Evolutionary conservation across 2,329 filamentous ascomycete genomes (phyloP), one percentile per base, ranked within the genome.

Genomic region (Trichoderma sp.): DNA sequence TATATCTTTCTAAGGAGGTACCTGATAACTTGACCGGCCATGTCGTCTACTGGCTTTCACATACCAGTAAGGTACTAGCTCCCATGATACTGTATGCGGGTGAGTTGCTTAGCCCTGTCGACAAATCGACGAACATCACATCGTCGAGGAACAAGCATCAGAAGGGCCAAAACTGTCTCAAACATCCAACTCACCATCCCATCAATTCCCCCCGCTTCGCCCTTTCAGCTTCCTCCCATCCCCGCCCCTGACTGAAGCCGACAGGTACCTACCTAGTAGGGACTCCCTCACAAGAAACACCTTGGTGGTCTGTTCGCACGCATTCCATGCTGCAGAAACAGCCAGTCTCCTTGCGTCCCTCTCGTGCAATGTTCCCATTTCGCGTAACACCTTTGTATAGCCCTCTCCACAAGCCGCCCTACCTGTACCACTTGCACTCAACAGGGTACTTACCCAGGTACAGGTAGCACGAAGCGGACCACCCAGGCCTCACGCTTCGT

Each of bases 401-500:
- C 34, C 34, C 34, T 39, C 34, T 39, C 34, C 34, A 39, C 34
- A 39, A 10, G 34, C 10, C 34, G 34, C 34, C 34, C 34, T 41
- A 55, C 34, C 30, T 30, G 51, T 47, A 30, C 34, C 34, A 39
- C 34, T 39, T 39, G 34, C 34, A 14, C 30, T 41, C 9, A 14
- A 39, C 2, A 39, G n/a, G 21, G n/a, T 21, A 14, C 19, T 7
- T n/a, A 26, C 48, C 7, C 30, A 30, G 30, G 30, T 30, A 30
- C 41, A 43, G n/a, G 47, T 41, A 14, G 24, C 48, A 43, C 30
- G n/a, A 51, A 44, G 39, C 28, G 41, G 41, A 59, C 56, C 14
- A 30, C 58, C 48, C 44, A 3, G 39, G 48, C 59, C 54, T 39
- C 26, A 21, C 34, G n/a, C 12, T 34, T 50, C 59, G 54, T 55